Conservation (phyloP, 768 basidiomycete species). For the Suillus clintonianus region DNA sequence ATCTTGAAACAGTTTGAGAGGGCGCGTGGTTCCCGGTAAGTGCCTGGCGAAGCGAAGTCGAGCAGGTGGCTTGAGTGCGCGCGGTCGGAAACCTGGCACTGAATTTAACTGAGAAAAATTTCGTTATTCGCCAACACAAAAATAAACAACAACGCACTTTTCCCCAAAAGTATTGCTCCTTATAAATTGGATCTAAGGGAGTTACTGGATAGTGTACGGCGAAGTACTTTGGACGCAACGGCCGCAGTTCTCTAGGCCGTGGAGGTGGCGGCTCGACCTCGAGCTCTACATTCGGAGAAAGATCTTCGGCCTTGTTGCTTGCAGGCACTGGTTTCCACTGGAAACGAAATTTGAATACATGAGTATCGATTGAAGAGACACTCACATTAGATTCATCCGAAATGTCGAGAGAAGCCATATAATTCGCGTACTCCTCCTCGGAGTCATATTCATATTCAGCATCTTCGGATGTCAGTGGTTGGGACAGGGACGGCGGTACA, state of each 20-base stretch:
- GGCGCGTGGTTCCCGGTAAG: constrained; percentile 13
- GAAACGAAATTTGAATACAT: not conserved
- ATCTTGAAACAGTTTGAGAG: constrained; percentile 25
- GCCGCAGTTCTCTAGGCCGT: not conserved
- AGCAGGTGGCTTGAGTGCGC: not conserved
- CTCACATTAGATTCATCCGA: constrained; percentile 31
- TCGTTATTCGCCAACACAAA: not conserved
- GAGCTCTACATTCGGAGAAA: constrained; percentile 18
- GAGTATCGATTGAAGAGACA: not conserved
- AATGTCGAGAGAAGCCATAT: constrained; percentile 29
- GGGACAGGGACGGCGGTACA: not conserved
- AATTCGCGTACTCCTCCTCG: constrained; percentile 24
- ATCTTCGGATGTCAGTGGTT: not conserved
- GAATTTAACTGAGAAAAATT: not conserved
- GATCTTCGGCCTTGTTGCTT: constrained; percentile 33
- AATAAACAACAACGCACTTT: constrained; percentile 13
- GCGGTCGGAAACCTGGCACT: not conserved
- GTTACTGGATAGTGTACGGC: constrained; percentile 18
- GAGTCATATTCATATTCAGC: constrained; percentile 9
- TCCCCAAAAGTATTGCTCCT: constrained; percentile 18
- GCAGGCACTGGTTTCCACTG: constrained; percentile 29
- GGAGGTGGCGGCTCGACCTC: constrained; percentile 5
- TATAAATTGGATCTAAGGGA: constrained; percentile 19
- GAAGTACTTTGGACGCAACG: constrained; percentile 15
- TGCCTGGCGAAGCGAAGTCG: constrained; percentile 1